Conservation (phyloP, 2,329 filamentous ascomycete species). For the Fusarium sp. region DNA sequence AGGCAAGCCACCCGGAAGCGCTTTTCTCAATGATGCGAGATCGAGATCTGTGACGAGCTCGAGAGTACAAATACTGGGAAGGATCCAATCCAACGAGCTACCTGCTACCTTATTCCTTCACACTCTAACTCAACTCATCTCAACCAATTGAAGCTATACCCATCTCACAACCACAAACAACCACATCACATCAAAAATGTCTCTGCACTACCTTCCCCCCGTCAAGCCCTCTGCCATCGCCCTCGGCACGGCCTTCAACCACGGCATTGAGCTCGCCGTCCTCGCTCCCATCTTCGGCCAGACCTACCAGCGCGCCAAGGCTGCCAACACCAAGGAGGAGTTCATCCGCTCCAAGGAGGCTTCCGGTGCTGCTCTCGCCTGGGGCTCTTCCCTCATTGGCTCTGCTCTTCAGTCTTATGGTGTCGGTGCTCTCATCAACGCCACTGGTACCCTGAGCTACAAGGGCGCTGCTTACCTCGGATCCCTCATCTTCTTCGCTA, state of each 20-base stretch:
- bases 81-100: not conserved
- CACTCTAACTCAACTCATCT: not conserved
- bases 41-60: conserved; percentile 36
- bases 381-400: conserved; percentile 89
- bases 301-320: conserved; percentile 91
- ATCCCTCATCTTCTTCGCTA: conserved; percentile 89
- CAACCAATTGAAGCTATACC: conserved; percentile 27
- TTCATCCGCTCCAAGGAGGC: conserved; percentile 95
- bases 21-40: conserved; percentile 35
- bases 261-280: conserved; percentile 87
- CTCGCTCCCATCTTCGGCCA: conserved; percentile 91
- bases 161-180: not conserved
- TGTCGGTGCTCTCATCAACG: conserved; percentile 90
- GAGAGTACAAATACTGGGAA: conserved; percentile 42
- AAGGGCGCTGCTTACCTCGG: conserved; percentile 97
- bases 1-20: conserved; percentile 33
- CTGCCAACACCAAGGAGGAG: conserved; percentile 94
- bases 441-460: conserved; percentile 93
- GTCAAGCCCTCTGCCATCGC: conserved; percentile 99
- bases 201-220: conserved; percentile 71
- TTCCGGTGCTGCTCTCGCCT: conserved; percentile 84
- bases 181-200: conserved; percentile 58
- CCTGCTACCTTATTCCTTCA: not conserved
- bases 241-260: conserved; percentile 94
- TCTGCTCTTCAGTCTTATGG: conserved; percentile 90